Conservation (phyloP, 306 rosid genomes). For the Arachis hypogaea region DNA sequence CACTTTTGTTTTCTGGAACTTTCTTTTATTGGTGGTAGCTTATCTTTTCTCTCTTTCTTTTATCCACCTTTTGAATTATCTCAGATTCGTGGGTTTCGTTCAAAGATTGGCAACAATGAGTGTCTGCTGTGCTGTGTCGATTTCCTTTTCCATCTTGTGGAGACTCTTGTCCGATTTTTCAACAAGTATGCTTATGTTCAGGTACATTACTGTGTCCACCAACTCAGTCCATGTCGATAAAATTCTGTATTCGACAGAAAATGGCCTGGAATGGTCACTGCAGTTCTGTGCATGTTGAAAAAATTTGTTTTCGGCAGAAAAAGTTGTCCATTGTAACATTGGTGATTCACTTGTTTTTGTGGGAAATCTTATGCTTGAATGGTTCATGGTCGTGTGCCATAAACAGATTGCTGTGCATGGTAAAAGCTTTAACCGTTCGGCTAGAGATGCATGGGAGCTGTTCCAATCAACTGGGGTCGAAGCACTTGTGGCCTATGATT, state of each 20-base stretch:
- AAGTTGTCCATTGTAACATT: background rate
- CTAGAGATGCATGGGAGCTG: slow-evolving; percentile 98
- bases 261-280: background rate
- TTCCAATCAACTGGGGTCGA: slow-evolving; percentile 98
- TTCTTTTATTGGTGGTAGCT: slow-evolving; percentile 9
- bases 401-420: slow-evolving; percentile 94
- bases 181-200: slow-evolving; percentile 98
- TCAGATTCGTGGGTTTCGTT: slow-evolving; percentile 95
- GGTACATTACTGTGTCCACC: slow-evolving; percentile 50
- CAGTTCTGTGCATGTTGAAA: background rate
- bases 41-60: slow-evolving; percentile 11
- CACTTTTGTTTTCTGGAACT: background rate
- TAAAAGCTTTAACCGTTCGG: slow-evolving; percentile 87
- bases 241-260: background rate
- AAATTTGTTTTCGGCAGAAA: background rate
- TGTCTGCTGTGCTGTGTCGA: slow-evolving; percentile 97
- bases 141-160: slow-evolving; percentile 96
- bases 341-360: slow-evolving; percentile 17
- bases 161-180: slow-evolving; percentile 97
- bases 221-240: background rate
- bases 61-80: slow-evolving; percentile 21
- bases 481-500: slow-evolving; percentile 95
- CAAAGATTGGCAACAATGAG: slow-evolving; percentile 95
- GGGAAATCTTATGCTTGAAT: slow-evolving; percentile 14
- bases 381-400: slow-evolving; percentile 27